A percentile compares a stretch with the other conserved stretches of the same genome.
These are phyloP conservation scores for Sanghuangporus baumii DNA, from an alignment of 1,284 basidiomycete species.

Conservation along the genomic window DNA sequence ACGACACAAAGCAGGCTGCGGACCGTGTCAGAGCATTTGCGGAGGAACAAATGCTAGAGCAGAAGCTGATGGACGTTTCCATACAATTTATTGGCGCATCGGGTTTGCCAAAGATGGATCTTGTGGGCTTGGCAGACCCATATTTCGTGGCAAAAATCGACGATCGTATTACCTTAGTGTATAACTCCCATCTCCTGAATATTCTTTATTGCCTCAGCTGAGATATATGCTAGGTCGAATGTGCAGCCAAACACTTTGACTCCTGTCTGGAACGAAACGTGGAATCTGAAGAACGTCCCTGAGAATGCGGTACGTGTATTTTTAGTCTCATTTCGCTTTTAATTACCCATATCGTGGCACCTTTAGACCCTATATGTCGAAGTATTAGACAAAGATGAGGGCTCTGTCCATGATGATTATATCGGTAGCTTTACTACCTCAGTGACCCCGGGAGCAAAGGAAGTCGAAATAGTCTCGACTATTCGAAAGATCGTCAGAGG, in stretches of 20 bases:
- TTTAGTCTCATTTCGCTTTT: background rate
- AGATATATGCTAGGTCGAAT: constrained; percentile 44
- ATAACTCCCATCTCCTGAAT: constrained; percentile 18
- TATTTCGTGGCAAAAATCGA: constrained; percentile 68
- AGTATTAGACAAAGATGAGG: constrained; percentile 63
- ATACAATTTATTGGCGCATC: constrained; percentile 63
- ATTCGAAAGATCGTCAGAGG: constrained; percentile 45
- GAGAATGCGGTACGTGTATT: constrained; percentile 34
- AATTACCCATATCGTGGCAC: background rate
- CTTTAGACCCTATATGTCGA: constrained; percentile 40
- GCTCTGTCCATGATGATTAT: constrained; percentile 50
- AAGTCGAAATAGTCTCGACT: constrained; percentile 50
- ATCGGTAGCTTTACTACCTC: constrained; percentile 59
- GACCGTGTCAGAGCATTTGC: constrained; percentile 28
- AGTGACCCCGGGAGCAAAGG: constrained; percentile 51
- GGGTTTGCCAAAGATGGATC: constrained; percentile 62
- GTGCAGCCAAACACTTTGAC: constrained; percentile 50
- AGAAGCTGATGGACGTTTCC: constrained; percentile 26
- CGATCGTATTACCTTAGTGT: constrained; percentile 57
- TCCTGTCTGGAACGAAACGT: constrained; percentile 72
- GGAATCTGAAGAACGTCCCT: constrained; percentile 68
- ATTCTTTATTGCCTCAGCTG: background rate
- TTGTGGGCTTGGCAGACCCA: constrained; percentile 62
- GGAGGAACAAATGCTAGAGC: constrained; percentile 35
- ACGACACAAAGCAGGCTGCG: constrained; percentile 27